Evolutionary conservation across 2,329 filamentous ascomycete genomes (phyloP), one percentile per base, ranked within the genome.

Genomic region (Ophiocordyceps camponoti-floridani): DNA sequence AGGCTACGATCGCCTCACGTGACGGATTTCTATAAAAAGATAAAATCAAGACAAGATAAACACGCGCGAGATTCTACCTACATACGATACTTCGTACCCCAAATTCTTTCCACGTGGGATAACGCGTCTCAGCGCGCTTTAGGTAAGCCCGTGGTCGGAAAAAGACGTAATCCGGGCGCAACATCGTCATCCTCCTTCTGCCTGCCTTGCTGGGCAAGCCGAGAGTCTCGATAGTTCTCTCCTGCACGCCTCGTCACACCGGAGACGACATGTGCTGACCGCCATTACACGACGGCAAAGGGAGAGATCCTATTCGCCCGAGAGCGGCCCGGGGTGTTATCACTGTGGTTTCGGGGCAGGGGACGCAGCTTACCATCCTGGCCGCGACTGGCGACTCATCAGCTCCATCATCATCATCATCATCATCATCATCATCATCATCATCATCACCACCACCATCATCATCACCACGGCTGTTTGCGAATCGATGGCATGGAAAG

Each of bases 231-330:
- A 10, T 14, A 42, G n/a, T 40, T 40, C 23, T 26, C 40, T 41
- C 43, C 43, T 48, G 47, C 45, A 46, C 43, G 47, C 45, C 47
- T 47, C 47, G 44, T 47, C 47, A 48, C 45, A 48, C 44, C 45
- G 43, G 38, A 19, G 23, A 19, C 13, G 12, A 13, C 14, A 19
- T 13, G 23, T 19, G n/a, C 35, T 47, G 46, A 47, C 46, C 46
- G 43, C 46, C 46, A 38, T 45, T 45, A 40, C 46, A 38, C 31
- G 40, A 40, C 46, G 30, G 10, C 27, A 19, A 3, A n/a, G 41
- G 43, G 18, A 4, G 23, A 9, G 26, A 42, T 44, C 31, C 37
- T 19, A 47, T 48, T 48, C 45, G 47, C 35, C 42, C 13, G 33
- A 10, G 18, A 19, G 35, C 35, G 18, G n/a, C 13, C 11, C 13